Evolutionary conservation across 176 grass and related monocot genomes (phyloP).

Genomic region (Ampelocalamus luodianensis): DNA sequence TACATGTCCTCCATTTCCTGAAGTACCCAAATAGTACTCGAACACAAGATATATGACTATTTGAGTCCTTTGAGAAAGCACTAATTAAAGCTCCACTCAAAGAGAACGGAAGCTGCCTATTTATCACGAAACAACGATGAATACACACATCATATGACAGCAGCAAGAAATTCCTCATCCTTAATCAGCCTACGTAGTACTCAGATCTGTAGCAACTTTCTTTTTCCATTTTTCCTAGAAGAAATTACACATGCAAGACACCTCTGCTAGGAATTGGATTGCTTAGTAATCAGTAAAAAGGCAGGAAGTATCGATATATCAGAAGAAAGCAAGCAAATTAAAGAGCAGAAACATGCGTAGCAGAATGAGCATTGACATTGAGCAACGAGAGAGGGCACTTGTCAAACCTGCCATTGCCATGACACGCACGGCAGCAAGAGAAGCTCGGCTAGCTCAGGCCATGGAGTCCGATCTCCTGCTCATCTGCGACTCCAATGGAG

Average conservation of each 20-base stretch:
- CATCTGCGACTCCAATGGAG: not conserved
- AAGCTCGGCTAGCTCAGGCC: not conserved
- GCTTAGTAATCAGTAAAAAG: not conserved
- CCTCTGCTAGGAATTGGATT: not conserved
- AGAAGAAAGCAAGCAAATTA: not conserved
- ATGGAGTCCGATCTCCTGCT: not conserved
- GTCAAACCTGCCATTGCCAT: not conserved
- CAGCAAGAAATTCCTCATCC: not conserved
- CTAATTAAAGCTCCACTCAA: not conserved
- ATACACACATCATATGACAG: not conserved
- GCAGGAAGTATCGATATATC: not conserved
- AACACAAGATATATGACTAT: no score
- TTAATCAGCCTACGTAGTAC: not conserved
- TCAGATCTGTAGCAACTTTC: not conserved
- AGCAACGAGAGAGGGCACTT: not conserved
- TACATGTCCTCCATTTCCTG: not conserved
- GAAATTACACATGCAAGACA: no score
- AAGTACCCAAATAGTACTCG: not conserved
- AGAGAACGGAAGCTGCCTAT: not conserved
- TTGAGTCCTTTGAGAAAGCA: not conserved
- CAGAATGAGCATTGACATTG: not conserved
- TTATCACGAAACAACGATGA: not conserved
- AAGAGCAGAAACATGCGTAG: not conserved
- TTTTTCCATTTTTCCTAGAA: not conserved
- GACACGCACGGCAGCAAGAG: not conserved